These are phyloP conservation scores for Lantana camara DNA, from an alignment of 257 asterid species.

Conservation along the genomic window DNA sequence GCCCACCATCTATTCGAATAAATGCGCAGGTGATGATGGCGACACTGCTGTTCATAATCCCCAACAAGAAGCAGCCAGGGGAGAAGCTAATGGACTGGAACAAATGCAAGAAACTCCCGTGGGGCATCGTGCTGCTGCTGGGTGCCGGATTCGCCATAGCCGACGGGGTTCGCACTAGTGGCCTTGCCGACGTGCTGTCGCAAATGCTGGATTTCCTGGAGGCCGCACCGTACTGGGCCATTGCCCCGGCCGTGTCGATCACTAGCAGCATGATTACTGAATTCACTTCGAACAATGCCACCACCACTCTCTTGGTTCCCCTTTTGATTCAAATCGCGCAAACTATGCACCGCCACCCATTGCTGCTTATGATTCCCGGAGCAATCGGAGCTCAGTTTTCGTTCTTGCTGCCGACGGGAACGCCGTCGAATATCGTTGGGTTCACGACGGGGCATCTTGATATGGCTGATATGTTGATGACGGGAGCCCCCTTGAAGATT, in stretches of 20 bases:
- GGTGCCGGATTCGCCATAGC: constrained; percentile 98
- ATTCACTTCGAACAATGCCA: constrained; percentile 81
- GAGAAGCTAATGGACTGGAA: constrained; percentile 98
- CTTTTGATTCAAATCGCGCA: constrained; percentile 64
- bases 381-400: constrained; percentile 78
- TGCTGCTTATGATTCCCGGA: constrained; percentile 75
- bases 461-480: constrained; percentile 61
- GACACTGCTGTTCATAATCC: constrained; percentile 79
- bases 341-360: constrained; percentile 65
- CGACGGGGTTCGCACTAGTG: constrained; percentile 82
- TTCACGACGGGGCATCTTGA: constrained; percentile 82
- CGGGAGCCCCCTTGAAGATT: constrained; percentile 67
- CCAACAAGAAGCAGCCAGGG: constrained; percentile 70
- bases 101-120: constrained; percentile 91
- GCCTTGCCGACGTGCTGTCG: constrained; percentile 71
- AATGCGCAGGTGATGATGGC: constrained; percentile 78
- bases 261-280: constrained; percentile 72
- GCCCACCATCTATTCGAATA: background rate
- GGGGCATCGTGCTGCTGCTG: constrained; percentile 73
- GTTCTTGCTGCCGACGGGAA: constrained; percentile 72
- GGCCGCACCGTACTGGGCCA: constrained; percentile 65
- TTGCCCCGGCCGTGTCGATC: constrained; percentile 70
- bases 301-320: constrained; percentile 76
- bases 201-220: constrained; percentile 57
- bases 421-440: constrained; percentile 87